Evolutionary conservation across 2,329 filamentous ascomycete species (phyloP).

Genomic region (Chaetothyriales sp.): DNA sequence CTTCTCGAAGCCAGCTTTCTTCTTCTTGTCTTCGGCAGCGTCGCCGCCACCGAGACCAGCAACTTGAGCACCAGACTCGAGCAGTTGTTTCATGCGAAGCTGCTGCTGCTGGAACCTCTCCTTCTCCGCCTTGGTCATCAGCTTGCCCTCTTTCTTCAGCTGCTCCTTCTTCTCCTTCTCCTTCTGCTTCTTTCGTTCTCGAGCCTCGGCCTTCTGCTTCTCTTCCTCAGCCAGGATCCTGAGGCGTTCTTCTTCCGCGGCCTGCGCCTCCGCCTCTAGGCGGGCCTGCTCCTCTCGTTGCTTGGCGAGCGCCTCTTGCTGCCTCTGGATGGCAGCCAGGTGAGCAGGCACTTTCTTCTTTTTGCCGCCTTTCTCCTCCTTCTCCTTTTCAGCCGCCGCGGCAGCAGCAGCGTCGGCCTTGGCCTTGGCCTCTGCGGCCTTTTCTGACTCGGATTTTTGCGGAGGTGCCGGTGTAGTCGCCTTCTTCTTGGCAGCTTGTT

Average conservation of each 20-base stretch:
- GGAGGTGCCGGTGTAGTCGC: constrained; percentile 34
- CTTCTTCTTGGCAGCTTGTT: constrained; percentile 89
- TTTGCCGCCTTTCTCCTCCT: constrained; percentile 79
- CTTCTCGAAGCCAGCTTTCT: constrained; percentile 56
- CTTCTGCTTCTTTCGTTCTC: constrained; percentile 33
- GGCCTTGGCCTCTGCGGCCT: constrained; percentile 36
- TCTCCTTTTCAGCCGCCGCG: constrained; percentile 32
- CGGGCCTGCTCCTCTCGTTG: constrained; percentile 33
- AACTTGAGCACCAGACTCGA: constrained; percentile 32
- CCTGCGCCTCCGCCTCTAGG: constrained; percentile 26
- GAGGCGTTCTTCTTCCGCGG: constrained; percentile 25
- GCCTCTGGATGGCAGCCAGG: constrained; percentile 35
- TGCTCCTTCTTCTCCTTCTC: constrained; percentile 38
- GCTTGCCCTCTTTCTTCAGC: constrained; percentile 33
- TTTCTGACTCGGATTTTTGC: constrained; percentile 41
- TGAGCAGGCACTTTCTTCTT: constrained; percentile 68
- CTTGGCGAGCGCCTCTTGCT: constrained; percentile 31
- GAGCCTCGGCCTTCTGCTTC: constrained; percentile 30
- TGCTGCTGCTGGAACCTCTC: constrained; percentile 34
- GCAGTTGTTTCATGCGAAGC: constrained; percentile 34
- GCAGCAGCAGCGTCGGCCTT: constrained; percentile 29
- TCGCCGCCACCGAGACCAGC: constrained; percentile 27
- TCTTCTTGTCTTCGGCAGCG: constrained; percentile 59
- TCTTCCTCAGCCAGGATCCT: constrained; percentile 31
- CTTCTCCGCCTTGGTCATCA: constrained; percentile 34